These are phyloP conservation scores for Pelargonium fulgidum DNA, from an alignment of 441 rosid genomes.

Conservation along the genomic window DNA sequence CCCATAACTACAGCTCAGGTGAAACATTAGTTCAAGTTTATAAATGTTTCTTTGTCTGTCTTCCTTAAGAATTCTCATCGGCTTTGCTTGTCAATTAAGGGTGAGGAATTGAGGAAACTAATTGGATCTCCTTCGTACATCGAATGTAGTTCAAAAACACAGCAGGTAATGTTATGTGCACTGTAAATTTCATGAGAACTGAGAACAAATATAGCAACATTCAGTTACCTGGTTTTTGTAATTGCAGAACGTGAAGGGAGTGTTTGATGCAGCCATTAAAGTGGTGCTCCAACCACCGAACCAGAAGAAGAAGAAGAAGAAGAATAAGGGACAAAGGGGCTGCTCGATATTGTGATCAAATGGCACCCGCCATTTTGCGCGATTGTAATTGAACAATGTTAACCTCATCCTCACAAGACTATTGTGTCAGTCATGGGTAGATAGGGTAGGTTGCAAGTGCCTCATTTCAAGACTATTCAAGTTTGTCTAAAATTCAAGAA, in stretches of 20 bases:
- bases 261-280: slow-evolving; percentile 89
- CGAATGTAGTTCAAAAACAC: slow-evolving; percentile 90
- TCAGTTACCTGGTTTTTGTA: slow-evolving; percentile 3
- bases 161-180: slow-evolving; percentile 41
- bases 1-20: slow-evolving; percentile 72
- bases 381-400: too few species aligned
- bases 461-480: too few species aligned
- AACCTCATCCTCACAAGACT: too few species aligned
- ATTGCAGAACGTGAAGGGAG: slow-evolving; percentile 81
- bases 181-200: neutral
- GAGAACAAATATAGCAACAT: neutral
- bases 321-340: slow-evolving; percentile 49
- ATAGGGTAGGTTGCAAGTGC: too few species aligned
- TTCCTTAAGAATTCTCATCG: too few species aligned
- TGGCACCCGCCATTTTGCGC: too few species aligned
- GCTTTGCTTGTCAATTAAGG: slow-evolving; percentile 26
- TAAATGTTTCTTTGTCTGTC: too few species aligned
- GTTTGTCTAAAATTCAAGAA: too few species aligned
- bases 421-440: too few species aligned
- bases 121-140: slow-evolving; percentile 72
- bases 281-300: slow-evolving; percentile 92
- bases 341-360: slow-evolving; percentile 29
- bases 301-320: slow-evolving; percentile 83
- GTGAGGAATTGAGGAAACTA: slow-evolving; percentile 76
- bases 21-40: neutral